Evolutionary conservation across 208 protist genomes (phyloP).

Genomic region (Porcisia hertigi): DNA sequence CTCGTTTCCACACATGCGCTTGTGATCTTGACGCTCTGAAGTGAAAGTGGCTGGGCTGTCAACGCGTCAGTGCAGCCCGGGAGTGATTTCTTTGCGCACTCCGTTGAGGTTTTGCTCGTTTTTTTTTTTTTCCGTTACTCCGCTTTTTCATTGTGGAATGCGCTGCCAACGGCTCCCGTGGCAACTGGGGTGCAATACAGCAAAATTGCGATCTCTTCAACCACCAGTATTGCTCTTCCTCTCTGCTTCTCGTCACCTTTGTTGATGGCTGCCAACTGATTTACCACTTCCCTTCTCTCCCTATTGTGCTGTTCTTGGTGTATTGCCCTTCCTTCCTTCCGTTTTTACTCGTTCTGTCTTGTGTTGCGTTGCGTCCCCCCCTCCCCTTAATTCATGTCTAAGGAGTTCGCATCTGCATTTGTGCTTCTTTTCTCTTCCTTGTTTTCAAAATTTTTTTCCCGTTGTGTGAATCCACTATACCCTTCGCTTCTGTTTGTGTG

Average conservation of each 20-base stretch:
- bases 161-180: background rate
- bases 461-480: too few species aligned
- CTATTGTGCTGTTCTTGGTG: background rate
- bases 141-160: background rate
- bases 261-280: background rate
- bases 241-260: background rate
- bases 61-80: background rate
- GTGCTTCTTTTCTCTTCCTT: too few species aligned
- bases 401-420: too few species aligned
- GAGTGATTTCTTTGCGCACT: background rate
- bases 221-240: background rate
- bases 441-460: too few species aligned
- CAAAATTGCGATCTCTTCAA: background rate
- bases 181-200: background rate
- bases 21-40: background rate
- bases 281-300: background rate
- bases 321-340: background rate
- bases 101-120: background rate
- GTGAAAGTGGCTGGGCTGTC: background rate
- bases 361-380: background rate
- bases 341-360: too few species aligned
- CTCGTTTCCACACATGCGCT: background rate
- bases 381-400: background rate
- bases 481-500: too few species aligned
- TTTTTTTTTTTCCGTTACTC: background rate